phyloP scores from a whole-genome alignment of 768 basidiomycete genomes.

The Russula compacta region DNA sequence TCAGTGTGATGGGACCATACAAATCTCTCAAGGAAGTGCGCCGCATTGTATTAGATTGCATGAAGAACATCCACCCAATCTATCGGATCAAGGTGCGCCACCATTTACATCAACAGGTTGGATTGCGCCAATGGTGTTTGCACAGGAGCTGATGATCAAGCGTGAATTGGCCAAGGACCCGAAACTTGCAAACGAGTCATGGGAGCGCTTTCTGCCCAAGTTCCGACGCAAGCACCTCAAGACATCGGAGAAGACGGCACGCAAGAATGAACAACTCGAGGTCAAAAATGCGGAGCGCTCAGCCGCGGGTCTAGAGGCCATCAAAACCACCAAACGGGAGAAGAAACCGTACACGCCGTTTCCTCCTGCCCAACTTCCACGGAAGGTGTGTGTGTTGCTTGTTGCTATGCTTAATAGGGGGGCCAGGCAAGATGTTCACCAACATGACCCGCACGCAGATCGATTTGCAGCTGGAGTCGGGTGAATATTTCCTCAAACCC shows the following conservation, averaged over 20 bases:
- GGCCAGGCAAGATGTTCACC: not conserved
- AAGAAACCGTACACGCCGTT: slow-evolving; percentile 99
- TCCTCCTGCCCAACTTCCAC: slow-evolving; percentile 88
- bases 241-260: slow-evolving; percentile 87
- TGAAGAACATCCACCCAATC: slow-evolving; percentile 99
- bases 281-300: slow-evolving; percentile 54
- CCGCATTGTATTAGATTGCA: slow-evolving; percentile 94
- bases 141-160: slow-evolving; percentile 94
- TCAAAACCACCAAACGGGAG: slow-evolving; percentile 37
- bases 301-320: slow-evolving; percentile 53
- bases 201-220: slow-evolving; percentile 96
- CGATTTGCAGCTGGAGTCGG: slow-evolving; percentile 90
- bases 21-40: slow-evolving; percentile 95
- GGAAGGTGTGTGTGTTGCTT: slow-evolving; percentile 51
- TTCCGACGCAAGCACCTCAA: slow-evolving; percentile 91
- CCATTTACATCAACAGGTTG: slow-evolving; percentile 4
- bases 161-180: slow-evolving; percentile 98
- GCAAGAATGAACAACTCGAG: slow-evolving; percentile 69
- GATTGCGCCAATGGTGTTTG: not conserved
- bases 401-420: too few relatives aligned
- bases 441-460: slow-evolving; percentile 50
- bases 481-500: slow-evolving; percentile 96
- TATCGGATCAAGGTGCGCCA: slow-evolving; percentile 85
- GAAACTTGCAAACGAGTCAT: slow-evolving; percentile 84
- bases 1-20: slow-evolving; percentile 95